Percentiles rank a stretch among this genome's conserved stretches.
Evolutionary conservation across 352 stramenopile genomes (phyloP).

Genomic region (Phytophthora cactorum): DNA sequence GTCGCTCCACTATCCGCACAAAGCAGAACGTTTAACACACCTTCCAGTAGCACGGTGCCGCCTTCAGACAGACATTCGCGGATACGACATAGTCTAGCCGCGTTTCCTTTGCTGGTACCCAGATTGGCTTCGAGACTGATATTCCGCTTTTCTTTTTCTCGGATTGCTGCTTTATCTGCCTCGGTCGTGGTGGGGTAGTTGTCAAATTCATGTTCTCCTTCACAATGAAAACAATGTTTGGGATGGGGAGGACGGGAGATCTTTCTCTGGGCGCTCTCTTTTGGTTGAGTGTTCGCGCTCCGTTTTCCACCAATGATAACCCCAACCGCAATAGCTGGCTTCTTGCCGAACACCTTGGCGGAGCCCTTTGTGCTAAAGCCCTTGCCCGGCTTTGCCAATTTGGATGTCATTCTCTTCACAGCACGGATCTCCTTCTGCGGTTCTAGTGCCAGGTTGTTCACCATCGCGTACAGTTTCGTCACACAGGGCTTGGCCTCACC

Average conservation of each 20-base stretch:
- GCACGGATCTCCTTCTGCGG: slow-evolving; percentile 5
- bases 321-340: not conserved
- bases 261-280: not conserved
- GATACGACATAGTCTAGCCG: slow-evolving; percentile 8
- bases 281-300: not conserved
- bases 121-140: not conserved
- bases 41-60: slow-evolving; percentile 8
- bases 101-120: not conserved
- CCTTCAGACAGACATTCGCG: slow-evolving; percentile 9
- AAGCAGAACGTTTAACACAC: slow-evolving; percentile 3
- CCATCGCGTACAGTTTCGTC: slow-evolving; percentile 7
- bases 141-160: not conserved
- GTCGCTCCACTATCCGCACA: slow-evolving; percentile 10
- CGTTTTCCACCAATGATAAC: not conserved
- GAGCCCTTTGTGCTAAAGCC: not conserved
- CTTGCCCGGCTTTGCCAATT: not conserved
- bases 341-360: slow-evolving; percentile 1
- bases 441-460: slow-evolving; percentile 9
- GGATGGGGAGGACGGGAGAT: not conserved
- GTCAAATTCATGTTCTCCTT: slow-evolving; percentile 11
- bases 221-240: slow-evolving; percentile 13
- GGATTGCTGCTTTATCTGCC: slow-evolving; percentile 15
- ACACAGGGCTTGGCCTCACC: slow-evolving; percentile 5
- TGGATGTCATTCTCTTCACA: not conserved
- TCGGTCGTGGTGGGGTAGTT: slow-evolving; percentile 15